phyloP scores from a whole-genome alignment of 2,329 filamentous ascomycete species.

The Diaporthe citriasiana region DNA sequence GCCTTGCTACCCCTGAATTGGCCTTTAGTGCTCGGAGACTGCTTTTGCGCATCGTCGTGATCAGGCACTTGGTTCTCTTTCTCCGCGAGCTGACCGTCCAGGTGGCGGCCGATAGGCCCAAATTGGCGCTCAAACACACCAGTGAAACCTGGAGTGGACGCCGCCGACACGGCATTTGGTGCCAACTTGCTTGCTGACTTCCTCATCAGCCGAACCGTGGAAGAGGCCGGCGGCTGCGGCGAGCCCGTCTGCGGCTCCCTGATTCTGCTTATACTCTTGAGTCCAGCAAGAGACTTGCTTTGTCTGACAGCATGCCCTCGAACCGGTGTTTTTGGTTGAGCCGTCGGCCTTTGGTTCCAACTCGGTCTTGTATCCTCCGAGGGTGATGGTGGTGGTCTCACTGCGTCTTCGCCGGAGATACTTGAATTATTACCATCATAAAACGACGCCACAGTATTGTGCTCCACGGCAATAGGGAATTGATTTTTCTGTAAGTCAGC shows the following conservation, averaged over 20 bases:
- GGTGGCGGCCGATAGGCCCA: constrained; percentile 20
- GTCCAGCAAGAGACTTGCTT: constrained; percentile 26
- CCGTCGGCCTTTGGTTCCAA: not conserved
- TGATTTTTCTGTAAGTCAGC: constrained; percentile 40
- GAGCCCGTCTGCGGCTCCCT: constrained; percentile 36
- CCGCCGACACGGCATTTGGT: constrained; percentile 14
- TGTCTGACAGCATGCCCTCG: constrained; percentile 22
- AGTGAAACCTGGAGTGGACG: constrained; percentile 36
- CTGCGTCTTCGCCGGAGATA: not conserved
- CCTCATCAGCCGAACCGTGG: constrained; percentile 40
- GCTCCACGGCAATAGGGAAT: not conserved
- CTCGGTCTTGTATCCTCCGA: not conserved
- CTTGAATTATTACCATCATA: not conserved
- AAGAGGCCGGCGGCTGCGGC: constrained; percentile 22
- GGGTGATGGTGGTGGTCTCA: constrained; percentile 5
- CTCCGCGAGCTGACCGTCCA: constrained; percentile 9
- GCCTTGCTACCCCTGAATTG: constrained; percentile 29
- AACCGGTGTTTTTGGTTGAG: constrained; percentile 24
- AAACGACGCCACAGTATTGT: not conserved
- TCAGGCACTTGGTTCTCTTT: constrained; percentile 36
- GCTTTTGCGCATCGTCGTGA: not conserved
- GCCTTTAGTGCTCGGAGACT: not conserved
- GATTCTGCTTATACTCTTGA: constrained; percentile 20
- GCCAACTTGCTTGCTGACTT: constrained; percentile 30
- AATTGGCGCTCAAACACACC: constrained; percentile 39